phyloP scores from a whole-genome alignment of 768 basidiomycete species.

The Calocybe indica region DNA sequence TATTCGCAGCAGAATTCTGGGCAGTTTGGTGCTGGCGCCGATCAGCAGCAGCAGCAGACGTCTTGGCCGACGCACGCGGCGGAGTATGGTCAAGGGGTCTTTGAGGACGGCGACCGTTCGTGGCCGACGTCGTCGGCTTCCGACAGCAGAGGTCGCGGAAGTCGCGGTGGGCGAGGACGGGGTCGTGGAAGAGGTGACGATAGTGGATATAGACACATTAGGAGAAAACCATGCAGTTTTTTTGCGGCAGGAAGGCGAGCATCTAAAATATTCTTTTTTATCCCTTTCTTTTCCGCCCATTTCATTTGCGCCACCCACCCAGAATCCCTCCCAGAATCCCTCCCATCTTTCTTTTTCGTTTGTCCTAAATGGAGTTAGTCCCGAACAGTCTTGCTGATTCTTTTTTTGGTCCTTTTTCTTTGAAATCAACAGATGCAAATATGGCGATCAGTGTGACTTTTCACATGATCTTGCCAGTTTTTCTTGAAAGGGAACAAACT shows the following conservation, averaged over 20 bases:
- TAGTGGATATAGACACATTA: constrained; percentile 70
- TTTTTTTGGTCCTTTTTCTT: constrained; percentile 11
- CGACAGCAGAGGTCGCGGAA: constrained; percentile 44
- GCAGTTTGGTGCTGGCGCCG: not conserved
- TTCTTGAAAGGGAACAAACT: not conserved
- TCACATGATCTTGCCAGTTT: constrained; percentile 45
- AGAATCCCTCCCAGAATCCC: too few relatives aligned
- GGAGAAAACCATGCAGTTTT: constrained; percentile 88
- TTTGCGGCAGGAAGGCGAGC: constrained; percentile 92
- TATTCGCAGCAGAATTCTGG: not conserved
- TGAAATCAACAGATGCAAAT: constrained; percentile 75
- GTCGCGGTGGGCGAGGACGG: constrained; percentile 54
- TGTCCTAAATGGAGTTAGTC: constrained; percentile 28
- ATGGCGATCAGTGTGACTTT: constrained; percentile 85
- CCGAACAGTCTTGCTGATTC: too few relatives aligned
- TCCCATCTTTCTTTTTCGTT: too few relatives aligned
- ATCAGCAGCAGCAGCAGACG: constrained; percentile 18
- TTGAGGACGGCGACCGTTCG: not conserved
- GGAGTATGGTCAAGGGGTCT: constrained; percentile 21
- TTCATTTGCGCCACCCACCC: too few relatives aligned
- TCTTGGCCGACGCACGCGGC: constrained; percentile 39
- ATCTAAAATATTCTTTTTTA: constrained; percentile 26
- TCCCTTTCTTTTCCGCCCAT: too few relatives aligned
- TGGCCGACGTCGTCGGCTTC: constrained; percentile 27
- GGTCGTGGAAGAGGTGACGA: constrained; percentile 44